Conservation (phyloP, 805 yeast genomes). For the Vanderwaltozyma yarrowii region DNA sequence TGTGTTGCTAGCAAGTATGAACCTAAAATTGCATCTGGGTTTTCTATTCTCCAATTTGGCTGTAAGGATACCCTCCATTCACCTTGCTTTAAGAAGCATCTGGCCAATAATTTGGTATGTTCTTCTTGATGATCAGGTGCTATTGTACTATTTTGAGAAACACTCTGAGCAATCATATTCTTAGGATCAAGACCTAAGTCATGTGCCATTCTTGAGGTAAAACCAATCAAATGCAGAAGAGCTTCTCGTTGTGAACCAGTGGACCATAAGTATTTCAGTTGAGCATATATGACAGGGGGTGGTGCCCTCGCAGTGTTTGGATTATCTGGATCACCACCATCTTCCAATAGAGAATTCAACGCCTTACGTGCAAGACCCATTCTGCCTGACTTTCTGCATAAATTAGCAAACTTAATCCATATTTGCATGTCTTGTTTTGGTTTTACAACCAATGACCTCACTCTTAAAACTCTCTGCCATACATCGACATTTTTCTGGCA, state of each 20-base stretch:
- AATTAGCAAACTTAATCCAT: constrained; percentile 96
- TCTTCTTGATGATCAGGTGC: constrained; percentile 62
- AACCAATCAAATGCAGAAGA: constrained; percentile 71
- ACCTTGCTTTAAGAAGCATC: constrained; percentile 95
- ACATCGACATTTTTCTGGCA: constrained; percentile 96
- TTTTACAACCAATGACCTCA: constrained; percentile 81
- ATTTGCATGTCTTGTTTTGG: constrained; percentile 96
- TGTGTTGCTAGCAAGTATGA: constrained; percentile 91
- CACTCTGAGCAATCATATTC: constrained; percentile 76
- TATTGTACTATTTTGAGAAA: constrained; percentile 46
- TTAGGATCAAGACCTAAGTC: constrained; percentile 82
- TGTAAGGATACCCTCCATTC: constrained; percentile 91
- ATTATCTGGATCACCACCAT: constrained; percentile 45
- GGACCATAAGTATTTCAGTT: constrained; percentile 94
- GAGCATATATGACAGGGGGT: constrained; percentile 96
- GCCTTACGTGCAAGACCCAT: constrained; percentile 89
- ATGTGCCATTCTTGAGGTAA: constrained; percentile 81
- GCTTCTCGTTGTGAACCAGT: constrained; percentile 85
- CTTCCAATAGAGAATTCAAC: constrained; percentile 66
- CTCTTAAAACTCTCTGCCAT: constrained; percentile 96
- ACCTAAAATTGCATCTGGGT: constrained; percentile 77
- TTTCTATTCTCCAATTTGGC: constrained; percentile 67
- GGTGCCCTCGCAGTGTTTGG: constrained; percentile 69
- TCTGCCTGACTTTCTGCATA: constrained; percentile 90
- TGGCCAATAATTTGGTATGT: constrained; percentile 74